Percentiles rank a stretch among this genome's conserved stretches.
phyloP scores from a whole-genome alignment of 345 rosid genomes.

The Rhizophora apiculata region DNA sequence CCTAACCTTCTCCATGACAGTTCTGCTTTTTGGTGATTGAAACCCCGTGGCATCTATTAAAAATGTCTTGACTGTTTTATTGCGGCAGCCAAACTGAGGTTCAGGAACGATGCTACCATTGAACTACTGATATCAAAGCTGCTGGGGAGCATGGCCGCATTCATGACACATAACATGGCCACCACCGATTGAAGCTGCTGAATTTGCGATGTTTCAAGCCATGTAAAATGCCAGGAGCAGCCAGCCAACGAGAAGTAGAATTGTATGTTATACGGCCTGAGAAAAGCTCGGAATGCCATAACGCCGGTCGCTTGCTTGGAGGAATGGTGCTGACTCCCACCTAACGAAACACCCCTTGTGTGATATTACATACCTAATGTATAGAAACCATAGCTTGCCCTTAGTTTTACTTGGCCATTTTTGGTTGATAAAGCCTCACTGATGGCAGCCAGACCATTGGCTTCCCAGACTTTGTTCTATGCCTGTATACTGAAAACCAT shows the following conservation, averaged over 20 bases:
- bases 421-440: constrained; percentile 19
- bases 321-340: not conserved
- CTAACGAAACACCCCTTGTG: constrained; percentile 25
- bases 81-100: constrained; percentile 24
- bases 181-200: constrained; percentile 5
- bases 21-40: not conserved
- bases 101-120: not conserved
- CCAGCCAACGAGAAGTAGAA: not conserved
- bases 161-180: not conserved
- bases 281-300: not conserved
- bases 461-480: constrained; percentile 1
- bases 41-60: not conserved
- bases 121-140: not conserved
- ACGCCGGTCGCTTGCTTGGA: not conserved
- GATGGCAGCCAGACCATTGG: not conserved
- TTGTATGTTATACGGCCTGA: not conserved
- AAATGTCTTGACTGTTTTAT: not conserved
- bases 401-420: not conserved
- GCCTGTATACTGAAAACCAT: constrained; percentile 29
- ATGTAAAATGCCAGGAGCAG: not conserved
- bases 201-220: constrained; percentile 2
- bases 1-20: not conserved
- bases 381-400: constrained; percentile 13
- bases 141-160: constrained; percentile 11
- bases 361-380: constrained; percentile 17